Evolutionary conservation across 176 grass and related monocot genomes (phyloP).

Genomic region (Oryza officinalis): DNA sequence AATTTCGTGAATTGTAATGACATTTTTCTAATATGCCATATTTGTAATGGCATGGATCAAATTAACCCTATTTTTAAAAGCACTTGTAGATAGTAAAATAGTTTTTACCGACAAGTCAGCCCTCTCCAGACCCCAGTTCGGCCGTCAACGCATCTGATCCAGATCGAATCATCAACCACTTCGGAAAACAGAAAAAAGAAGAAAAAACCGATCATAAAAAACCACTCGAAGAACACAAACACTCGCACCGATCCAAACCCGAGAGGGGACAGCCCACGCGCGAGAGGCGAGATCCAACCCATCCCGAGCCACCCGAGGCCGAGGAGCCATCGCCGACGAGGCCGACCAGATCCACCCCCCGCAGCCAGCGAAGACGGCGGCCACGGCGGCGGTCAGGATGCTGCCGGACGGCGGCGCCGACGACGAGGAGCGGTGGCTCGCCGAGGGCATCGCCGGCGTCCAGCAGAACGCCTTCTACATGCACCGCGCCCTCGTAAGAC

Average conservation of each 20-base stretch:
- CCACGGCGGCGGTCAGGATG: slow-evolving; percentile 54
- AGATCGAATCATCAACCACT: slow-evolving; percentile 23
- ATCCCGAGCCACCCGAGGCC: too few relatives aligned
- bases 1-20: too few relatives aligned
- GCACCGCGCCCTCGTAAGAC: slow-evolving; percentile 87
- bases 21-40: too few relatives aligned
- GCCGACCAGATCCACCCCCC: slow-evolving; percentile 51
- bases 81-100: too few relatives aligned
- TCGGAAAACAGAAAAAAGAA: neutral
- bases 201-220: slow-evolving; percentile 35
- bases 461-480: slow-evolving; percentile 99
- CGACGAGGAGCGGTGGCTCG: slow-evolving; percentile 97
- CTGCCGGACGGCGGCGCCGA: slow-evolving; percentile 58
- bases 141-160: slow-evolving; percentile 20
- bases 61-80: too few relatives aligned
- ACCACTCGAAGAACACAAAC: slow-evolving; percentile 46
- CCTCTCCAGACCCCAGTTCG: neutral
- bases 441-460: slow-evolving; percentile 96
- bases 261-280: slow-evolving; percentile 42
- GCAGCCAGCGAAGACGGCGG: slow-evolving; percentile 33
- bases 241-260: slow-evolving; percentile 45
- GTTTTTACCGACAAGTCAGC: too few relatives aligned
- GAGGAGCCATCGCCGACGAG: slow-evolving; percentile 19
- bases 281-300: slow-evolving; percentile 48
- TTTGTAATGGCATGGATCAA: too few relatives aligned